Evolutionary conservation across 495 filamentous ascomycete genomes (phyloP), one percentile per base, ranked within the genome.

Genomic region (Penicillium daleae): DNA sequence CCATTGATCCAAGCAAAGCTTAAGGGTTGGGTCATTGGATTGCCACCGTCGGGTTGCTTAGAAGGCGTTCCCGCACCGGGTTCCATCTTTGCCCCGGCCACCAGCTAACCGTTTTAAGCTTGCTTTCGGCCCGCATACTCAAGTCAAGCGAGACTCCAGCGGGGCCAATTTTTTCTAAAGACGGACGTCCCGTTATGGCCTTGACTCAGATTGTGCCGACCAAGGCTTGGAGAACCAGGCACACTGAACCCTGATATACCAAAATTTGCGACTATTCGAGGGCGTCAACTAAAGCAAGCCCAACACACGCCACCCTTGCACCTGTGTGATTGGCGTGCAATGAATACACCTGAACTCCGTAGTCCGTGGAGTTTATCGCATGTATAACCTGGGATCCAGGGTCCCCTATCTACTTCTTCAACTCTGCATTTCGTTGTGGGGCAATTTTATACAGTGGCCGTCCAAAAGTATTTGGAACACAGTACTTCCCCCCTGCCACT

Each of bases 311-410:
- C 52, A 55, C n/a, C 52, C 27, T 35, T 55, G 51, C 52, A 55
- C 52, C 52, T 35, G 52, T 55, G 3, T 55, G 52, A 21, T 15
- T 35, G 29, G 12, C 31, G 52, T 33, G 27, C 31, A 33, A 55
- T 55, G 6, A 35, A 33, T 19, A 55, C 27, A 51, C 10, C 12
- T 35, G 52, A 33, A 35, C 29, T 35, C 15, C 15, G 33, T 32
- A 55, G 52, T 55, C 52, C 17, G 31, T 35, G 52, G 33, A 49
- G 12, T 49, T 26, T 55, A 55, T 24, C 52, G 52, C 52, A 55
- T 55, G n/a, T 35, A 35, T 24, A 24, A 39, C 21, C 52, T 10
- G 19, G 52, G 29, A 37, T 35, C 15, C 52, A 21, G 22, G 29
- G 39, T 37, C 13, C 2, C 17, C 52, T 13, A 55, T 32, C 8